Conservation (phyloP, 2,329 filamentous ascomycete species). For the Fusarium annulatum region DNA sequence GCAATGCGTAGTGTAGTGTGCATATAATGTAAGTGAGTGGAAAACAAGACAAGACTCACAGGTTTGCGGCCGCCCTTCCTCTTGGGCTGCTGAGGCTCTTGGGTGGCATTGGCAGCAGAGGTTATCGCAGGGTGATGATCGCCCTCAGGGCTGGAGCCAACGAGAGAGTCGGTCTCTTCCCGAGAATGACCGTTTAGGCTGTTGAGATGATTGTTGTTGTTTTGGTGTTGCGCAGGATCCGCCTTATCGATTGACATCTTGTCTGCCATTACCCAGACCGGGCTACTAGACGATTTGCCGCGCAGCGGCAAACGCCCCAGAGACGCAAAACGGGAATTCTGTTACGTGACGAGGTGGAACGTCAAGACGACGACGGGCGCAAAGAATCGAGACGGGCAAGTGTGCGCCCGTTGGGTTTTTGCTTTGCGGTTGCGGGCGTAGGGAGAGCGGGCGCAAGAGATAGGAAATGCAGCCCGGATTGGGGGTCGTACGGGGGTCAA, state of each 20-base stretch:
- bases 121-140: conserved; percentile 55
- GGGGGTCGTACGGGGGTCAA: conserved; percentile 46
- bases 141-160: conserved; percentile 69
- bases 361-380: conserved; percentile 47
- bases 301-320: conserved; percentile 53
- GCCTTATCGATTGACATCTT: conserved; percentile 74
- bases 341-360: conserved; percentile 50
- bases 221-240: conserved; percentile 44
- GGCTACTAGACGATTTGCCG: conserved; percentile 50
- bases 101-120: conserved; percentile 50
- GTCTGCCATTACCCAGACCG: conserved; percentile 66
- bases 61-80: conserved; percentile 98
- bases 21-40: conserved; percentile 4
- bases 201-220: conserved; percentile 49
- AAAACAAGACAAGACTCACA: conserved; percentile 68
- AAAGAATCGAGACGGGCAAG: conserved; percentile 43
- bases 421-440: conserved; percentile 53
- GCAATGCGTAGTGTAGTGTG: not conserved
- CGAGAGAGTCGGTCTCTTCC: conserved; percentile 71
- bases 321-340: conserved; percentile 50
- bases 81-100: conserved; percentile 78
- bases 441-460: conserved; percentile 50
- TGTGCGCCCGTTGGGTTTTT: conserved; percentile 52
- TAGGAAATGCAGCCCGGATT: conserved; percentile 43
- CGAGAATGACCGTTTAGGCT: conserved; percentile 53